Conservation (phyloP, 2,329 filamentous ascomycete genomes). For the Cordyceps tenuipes region DNA sequence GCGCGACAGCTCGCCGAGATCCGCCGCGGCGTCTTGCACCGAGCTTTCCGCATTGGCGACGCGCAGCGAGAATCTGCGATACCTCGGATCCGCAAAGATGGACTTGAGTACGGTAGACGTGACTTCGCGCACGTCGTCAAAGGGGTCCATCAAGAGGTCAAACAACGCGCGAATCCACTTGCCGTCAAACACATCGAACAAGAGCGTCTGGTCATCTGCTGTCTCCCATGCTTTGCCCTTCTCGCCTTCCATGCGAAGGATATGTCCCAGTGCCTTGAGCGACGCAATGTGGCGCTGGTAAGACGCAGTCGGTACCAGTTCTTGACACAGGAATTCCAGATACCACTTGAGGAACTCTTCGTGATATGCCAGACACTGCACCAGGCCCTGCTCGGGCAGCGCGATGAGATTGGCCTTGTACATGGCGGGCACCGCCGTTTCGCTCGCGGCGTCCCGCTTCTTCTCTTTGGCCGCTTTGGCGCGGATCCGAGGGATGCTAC, state of each 20-base stretch:
- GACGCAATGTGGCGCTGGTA: conserved; percentile 86
- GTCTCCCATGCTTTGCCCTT: conserved; percentile 31
- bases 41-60: neutral
- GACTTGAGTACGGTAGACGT: conserved; percentile 43
- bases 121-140: conserved; percentile 74
- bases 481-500: conserved; percentile 30
- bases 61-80: conserved; percentile 13
- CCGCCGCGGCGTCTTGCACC: conserved; percentile 13
- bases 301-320: conserved; percentile 72
- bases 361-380: conserved; percentile 40
- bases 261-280: conserved; percentile 58
- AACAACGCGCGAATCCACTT: conserved; percentile 57
- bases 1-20: conserved; percentile 39
- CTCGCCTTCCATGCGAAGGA: conserved; percentile 64
- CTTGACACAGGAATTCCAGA: conserved; percentile 58
- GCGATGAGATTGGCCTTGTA: conserved; percentile 33
- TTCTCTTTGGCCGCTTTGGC: conserved; percentile 28
- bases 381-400: conserved; percentile 29
- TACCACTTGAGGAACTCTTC: conserved; percentile 68
- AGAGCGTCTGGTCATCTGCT: conserved; percentile 29
- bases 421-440: conserved; percentile 19
- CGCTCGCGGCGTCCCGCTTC: conserved; percentile 10
- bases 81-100: conserved; percentile 35
- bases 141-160: conserved; percentile 79
- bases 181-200: conserved; percentile 35